A percentile compares a stretch with the other conserved stretches of the same genome.
These are phyloP conservation scores for Pyrenula massariospora DNA, from an alignment of 495 filamentous ascomycete species.

Conservation along the genomic window DNA sequence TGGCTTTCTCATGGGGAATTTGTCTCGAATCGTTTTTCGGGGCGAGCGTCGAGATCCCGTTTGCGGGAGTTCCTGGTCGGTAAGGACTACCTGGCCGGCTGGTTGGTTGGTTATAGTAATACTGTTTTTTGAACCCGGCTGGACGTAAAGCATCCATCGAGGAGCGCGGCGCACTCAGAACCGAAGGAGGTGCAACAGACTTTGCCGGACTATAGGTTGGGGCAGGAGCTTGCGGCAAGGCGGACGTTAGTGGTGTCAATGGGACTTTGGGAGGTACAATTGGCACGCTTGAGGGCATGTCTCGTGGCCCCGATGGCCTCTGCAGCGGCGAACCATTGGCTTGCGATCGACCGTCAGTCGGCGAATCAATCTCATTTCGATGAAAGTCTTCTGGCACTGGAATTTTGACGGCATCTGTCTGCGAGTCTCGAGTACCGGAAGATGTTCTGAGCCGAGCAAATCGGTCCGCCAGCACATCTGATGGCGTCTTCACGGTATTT, in stretches of 20 bases:
- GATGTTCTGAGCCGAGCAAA: slow-evolving; percentile 43
- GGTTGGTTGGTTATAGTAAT: slow-evolving; percentile 8
- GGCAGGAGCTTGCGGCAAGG: slow-evolving; percentile 65
- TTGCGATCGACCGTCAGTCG: not conserved
- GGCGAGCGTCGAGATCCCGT: slow-evolving; percentile 19
- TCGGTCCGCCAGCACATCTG: slow-evolving; percentile 37
- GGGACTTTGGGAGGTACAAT: slow-evolving; percentile 43
- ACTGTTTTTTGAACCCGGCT: slow-evolving; percentile 1
- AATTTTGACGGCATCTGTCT: not conserved
- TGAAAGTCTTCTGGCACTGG: not conserved
- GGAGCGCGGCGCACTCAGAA: slow-evolving; percentile 33
- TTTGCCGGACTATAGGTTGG: slow-evolving; percentile 67
- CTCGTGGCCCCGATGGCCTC: slow-evolving; percentile 41
- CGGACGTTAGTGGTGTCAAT: slow-evolving; percentile 32
- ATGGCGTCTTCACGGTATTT: slow-evolving; percentile 22
- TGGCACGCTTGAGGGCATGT: slow-evolving; percentile 36
- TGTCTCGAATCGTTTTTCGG: slow-evolving; percentile 29
- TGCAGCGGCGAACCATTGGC: slow-evolving; percentile 13
- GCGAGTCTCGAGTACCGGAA: slow-evolving; percentile 8
- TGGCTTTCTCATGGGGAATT: slow-evolving; percentile 47
- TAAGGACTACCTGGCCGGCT: slow-evolving; percentile 29
- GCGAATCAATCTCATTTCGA: not conserved
- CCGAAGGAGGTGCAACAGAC: slow-evolving; percentile 12
- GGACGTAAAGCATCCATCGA: slow-evolving; percentile 29
- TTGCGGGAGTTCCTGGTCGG: slow-evolving; percentile 31